Evolutionary conservation across 2,329 filamentous ascomycete genomes (phyloP), one percentile per base, ranked within the genome.

Genomic region (Eutypa lata): DNA sequence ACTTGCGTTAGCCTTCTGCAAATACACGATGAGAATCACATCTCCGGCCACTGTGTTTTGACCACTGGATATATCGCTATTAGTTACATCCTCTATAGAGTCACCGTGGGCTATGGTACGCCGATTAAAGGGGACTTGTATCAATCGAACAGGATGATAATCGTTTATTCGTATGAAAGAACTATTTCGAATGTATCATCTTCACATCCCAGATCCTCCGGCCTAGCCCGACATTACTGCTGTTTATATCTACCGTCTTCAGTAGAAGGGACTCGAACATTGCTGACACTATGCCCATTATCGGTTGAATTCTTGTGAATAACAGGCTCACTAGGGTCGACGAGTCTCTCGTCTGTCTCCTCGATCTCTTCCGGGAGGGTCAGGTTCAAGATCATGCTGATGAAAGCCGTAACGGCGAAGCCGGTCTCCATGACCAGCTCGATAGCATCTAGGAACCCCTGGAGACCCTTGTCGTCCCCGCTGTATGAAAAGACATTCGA

Each of bases 371-470:
- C 86, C 0, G 86, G 82, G 16, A 96, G 72, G 0, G 83, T 60
- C 48, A 94, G 69, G 66, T 96, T 96, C 48, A 96, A 76, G 21
- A 89, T 69, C 65, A 94, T 77, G 48, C 84, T 84, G 40, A 92
- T 66, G 22, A 91, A 80, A 0, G 89, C 91, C 0, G 89, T 87
- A 19, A 96, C 77, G 1, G 87, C 86, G 57, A 89, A 89, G 0
- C 88, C 88, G 0, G 87, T 91, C 71, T 88, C 81, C 81, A 91
- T 86, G 53, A 91, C 76, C 40, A 92, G 73, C 4, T 80, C 78
- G 53, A 91, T 85, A 49, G 89, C 89, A 62, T 92, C 86, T 54
- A 88, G 80, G 70, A 94, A 91, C 2, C 90, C 90, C 46, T 78
- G 72, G 2, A 93, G 80, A 3, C 81, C 78, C 55, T 77, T 79